Evolutionary conservation across 176 grass and related monocot genomes (phyloP), one percentile per base, ranked within the genome.

Genomic region (Carex cristatella): DNA sequence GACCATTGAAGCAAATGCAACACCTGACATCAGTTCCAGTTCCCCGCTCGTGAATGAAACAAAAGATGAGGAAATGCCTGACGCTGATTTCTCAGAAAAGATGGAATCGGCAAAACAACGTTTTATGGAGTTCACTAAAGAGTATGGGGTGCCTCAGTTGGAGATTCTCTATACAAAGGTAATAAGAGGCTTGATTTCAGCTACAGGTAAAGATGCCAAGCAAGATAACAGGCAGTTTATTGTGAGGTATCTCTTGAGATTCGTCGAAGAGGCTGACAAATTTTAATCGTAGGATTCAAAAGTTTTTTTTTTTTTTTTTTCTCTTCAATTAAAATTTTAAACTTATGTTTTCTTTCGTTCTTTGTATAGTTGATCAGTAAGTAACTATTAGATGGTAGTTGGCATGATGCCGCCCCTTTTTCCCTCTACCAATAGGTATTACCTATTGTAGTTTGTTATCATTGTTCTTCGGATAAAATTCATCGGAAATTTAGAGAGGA

Each of bases 221-320:
- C 87, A 90, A 64, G 93, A 99, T 89, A 61, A 79, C 84, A 94
- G 84, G 84, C 67, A 51, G 77, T 88, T 90, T 88, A 84, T 94
- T 88, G 63, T 96, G 92, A 92, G 86, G 81, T 89, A 94, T 94
- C 91, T 99, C 72, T 92, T 83, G 71, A 91, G 86, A 94, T 99
- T 96, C 82, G 84, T 96, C 81, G 93, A 99, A 87, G 91, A 92
- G 78, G 88, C 49, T n/a, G 62, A 86, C 67, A 95, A 94, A 90
- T 94, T 96, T 94, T 99, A 91, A 87, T 71, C 59, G 2, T 44
- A 81, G 58, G 10, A 65, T 65, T 77, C 67, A 88, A 86, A 91
- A 94, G 48, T 91, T 81, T 44, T 31, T 6, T 11, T 44, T 32
- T 91, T 87, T 95, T 84, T 80, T 87, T 69, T 33, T 78, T 60